Evolutionary conservation across 441 rosid genomes (phyloP), one percentile per base, ranked within the genome.

Genomic region (Daphne laureola): DNA sequence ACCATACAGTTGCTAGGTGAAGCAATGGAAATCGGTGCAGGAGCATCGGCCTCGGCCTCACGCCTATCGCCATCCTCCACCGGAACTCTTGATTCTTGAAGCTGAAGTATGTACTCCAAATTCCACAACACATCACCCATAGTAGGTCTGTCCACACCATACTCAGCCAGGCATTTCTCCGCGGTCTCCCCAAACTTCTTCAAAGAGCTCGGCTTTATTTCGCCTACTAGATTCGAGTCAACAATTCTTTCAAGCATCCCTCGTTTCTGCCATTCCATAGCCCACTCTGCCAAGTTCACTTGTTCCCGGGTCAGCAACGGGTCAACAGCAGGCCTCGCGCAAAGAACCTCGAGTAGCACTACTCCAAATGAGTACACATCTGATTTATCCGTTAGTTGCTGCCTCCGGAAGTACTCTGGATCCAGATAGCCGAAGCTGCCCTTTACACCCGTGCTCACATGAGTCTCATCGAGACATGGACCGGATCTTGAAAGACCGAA

Each of bases 361-460:
- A 89, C 97, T 4, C 95, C 97, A 43, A 89, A 89, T 0, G 95
- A 86, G 48, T 86, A 89, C 50, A 86, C 92, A 67, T 89, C 97
- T 5, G 97, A 90, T 57, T 89, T 89, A 62, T 89, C 95, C 0
- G 93, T 89, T 55, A 89, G 88, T 66, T 86, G 97, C 59, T 86
- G 97, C 65, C 97, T 73, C 18, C 95, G 79, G 69, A 86, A 84
- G 65, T 90, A 82, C 59, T 90, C 97, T 13, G 95, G 97, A 64
- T 90, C 93, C n/a, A 90, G 84, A 75, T 90, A 90, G 0, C 97
- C 97, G 12, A 90, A 90, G 67, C 97, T 90, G 25, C 97, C 97
- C 69, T 87, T 90, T 0, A 90, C 97, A 0, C 91, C 95, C 0
- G 97, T 90, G 53, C 97, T 90, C 9, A 87, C 95, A 59, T 87